A percentile compares a stretch with the other conserved stretches of the same genome.
Conservation (phyloP, 176 grass and related monocot species). For the Avena sativa region DNA sequence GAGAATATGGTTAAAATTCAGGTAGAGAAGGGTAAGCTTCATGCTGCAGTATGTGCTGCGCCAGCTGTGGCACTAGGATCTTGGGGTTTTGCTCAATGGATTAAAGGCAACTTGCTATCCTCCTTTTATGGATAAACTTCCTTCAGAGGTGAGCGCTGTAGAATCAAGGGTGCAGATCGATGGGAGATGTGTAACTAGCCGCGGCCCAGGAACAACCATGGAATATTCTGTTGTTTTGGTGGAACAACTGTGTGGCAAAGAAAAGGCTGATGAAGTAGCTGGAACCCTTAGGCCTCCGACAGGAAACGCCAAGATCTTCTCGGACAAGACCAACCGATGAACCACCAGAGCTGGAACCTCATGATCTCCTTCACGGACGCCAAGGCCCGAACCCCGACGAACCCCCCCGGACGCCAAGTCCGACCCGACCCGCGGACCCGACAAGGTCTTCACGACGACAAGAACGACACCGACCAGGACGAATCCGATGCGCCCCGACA, state of each 20-base stretch:
- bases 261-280: conserved; percentile 71
- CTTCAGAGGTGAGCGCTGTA: conserved; percentile 58
- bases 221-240: conserved; percentile 69
- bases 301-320: too few relatives aligned
- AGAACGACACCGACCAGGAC: too few relatives aligned
- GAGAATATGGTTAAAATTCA: conserved; percentile 66
- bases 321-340: too few relatives aligned
- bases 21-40: conserved; percentile 63
- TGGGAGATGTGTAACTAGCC: conserved; percentile 69
- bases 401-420: too few relatives aligned
- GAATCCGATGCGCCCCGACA: too few relatives aligned
- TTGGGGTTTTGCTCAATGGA: conserved; percentile 74
- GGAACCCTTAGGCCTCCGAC: neutral
- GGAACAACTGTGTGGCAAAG: conserved; percentile 77
- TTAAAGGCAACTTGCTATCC: conserved; percentile 83
- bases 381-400: too few relatives aligned
- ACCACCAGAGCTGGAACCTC: too few relatives aligned
- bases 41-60: conserved; percentile 71
- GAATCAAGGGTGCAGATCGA: conserved; percentile 87
- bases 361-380: too few relatives aligned
- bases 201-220: conserved; percentile 73
- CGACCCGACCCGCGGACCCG: too few relatives aligned
- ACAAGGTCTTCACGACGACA: too few relatives aligned
- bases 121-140: conserved; percentile 70
- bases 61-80: conserved; percentile 71